Evolutionary conservation across 1,139 yeast genomes (phyloP).

Genomic region (Sugiyamaella xylanicola): DNA sequence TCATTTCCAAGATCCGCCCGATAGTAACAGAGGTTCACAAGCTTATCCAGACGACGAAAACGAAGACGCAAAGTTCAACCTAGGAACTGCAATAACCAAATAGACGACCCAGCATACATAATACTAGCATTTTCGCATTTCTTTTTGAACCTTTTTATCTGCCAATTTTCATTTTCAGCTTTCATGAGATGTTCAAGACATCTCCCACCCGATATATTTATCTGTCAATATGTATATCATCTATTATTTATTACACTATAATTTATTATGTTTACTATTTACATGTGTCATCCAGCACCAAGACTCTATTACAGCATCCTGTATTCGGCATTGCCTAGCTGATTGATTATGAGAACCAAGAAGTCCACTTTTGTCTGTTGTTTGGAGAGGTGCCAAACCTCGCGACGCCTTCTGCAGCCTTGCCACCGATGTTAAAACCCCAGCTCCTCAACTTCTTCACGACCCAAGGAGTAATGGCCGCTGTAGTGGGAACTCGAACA

Average conservation of each 20-base stretch:
- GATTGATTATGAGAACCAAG: slow-evolving; percentile 59
- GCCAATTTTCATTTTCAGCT: not conserved
- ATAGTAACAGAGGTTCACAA: no score
- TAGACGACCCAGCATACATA: not conserved
- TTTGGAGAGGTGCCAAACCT: slow-evolving; percentile 59
- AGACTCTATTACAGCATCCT: slow-evolving; percentile 5
- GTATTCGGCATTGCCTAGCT: no score
- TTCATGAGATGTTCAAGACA: no score
- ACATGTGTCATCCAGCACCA: not conserved
- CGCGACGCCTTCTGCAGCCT: slow-evolving; percentile 34
- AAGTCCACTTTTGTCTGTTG: slow-evolving; percentile 60
- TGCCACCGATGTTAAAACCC: slow-evolving; percentile 79
- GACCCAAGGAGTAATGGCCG: slow-evolving; percentile 85
- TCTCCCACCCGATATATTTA: no score
- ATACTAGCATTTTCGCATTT: not conserved
- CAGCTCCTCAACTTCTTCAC: slow-evolving; percentile 65
- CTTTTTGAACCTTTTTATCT: not conserved
- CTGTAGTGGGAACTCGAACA: slow-evolving; percentile 84
- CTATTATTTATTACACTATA: slow-evolving; percentile 13
- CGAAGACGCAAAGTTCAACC: not conserved
- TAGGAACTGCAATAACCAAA: not conserved
- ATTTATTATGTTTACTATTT: slow-evolving; percentile 9
- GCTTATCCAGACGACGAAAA: not conserved
- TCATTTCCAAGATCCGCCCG: not conserved
- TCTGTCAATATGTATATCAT: not conserved